Evolutionary conservation across 768 basidiomycete species (phyloP).

Genomic region (Amanita pallidorosea): DNA sequence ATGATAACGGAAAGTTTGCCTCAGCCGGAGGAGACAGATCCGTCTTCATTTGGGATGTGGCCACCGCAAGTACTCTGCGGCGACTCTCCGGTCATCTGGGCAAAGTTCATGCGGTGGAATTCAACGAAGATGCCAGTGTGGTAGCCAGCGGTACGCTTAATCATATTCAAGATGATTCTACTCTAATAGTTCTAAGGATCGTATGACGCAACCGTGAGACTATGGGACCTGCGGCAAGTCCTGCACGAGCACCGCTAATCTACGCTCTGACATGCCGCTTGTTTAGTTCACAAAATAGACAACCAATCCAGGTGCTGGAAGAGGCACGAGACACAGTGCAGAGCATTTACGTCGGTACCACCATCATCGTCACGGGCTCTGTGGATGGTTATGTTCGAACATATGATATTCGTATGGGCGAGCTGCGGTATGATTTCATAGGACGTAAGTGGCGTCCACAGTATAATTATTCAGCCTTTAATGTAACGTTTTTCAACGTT

Average conservation of each 20-base stretch:
- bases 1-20: conserved; percentile 91
- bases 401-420: conserved; percentile 91
- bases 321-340: conserved; percentile 87
- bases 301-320: conserved; percentile 83
- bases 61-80: conserved; percentile 72
- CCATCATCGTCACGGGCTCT: conserved; percentile 69
- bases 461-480: conserved; percentile 1
- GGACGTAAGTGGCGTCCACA: conserved; percentile 52
- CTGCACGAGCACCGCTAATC: background rate
- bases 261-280: background rate
- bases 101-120: conserved; percentile 84
- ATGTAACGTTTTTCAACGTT: conserved; percentile 3
- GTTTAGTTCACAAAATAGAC: conserved; percentile 59
- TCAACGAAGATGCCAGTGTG: conserved; percentile 80
- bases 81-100: conserved; percentile 84
- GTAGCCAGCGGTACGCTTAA: conserved; percentile 67
- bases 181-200: conserved; percentile 44
- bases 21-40: conserved; percentile 91
- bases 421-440: conserved; percentile 80
- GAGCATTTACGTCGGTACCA: conserved; percentile 54
- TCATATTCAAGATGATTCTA: background rate
- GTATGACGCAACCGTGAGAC: conserved; percentile 80
- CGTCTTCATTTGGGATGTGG: conserved; percentile 94
- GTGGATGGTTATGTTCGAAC: conserved; percentile 89
- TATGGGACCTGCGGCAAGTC: conserved; percentile 85